phyloP scores from a whole-genome alignment of 2,329 filamentous ascomycete species.

The Diaporthe ilicicola region DNA sequence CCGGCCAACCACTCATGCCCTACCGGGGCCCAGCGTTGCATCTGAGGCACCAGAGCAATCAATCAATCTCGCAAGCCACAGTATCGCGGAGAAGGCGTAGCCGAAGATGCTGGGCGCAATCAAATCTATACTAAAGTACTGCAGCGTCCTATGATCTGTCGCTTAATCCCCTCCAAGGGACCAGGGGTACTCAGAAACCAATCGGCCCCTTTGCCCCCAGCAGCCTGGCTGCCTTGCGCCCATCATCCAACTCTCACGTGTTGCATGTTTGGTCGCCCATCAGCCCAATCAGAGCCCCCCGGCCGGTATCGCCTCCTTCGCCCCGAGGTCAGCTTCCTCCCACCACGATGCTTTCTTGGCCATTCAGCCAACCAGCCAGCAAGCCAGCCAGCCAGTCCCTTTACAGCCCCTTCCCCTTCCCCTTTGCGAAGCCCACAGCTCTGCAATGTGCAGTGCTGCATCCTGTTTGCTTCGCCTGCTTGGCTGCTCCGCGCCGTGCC shows the following conservation, averaged over 20 bases:
- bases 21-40: not conserved
- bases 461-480: constrained; percentile 6
- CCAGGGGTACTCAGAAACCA: not conserved
- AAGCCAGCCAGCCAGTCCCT: not conserved
- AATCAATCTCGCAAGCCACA: not conserved
- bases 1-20: not conserved
- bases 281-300: not conserved
- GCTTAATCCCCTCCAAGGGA: not conserved
- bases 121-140: constrained; percentile 14
- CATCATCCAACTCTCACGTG: constrained; percentile 11
- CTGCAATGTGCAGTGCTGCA: constrained; percentile 2
- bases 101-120: constrained; percentile 11
- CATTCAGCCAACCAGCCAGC: not conserved
- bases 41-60: not conserved
- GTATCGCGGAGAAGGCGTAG: constrained; percentile 11
- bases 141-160: not conserved
- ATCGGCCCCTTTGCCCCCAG: constrained; percentile 10
- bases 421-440: not conserved
- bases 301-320: constrained; percentile 6
- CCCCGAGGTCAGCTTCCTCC: not conserved
- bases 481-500: constrained; percentile 17
- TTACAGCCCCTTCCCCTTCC: not conserved
- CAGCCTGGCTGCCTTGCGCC: not conserved
- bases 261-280: not conserved
- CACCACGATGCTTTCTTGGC: not conserved